Evolutionary conservation across 2,329 filamentous ascomycete genomes (phyloP).

Genomic region (Teratosphaeria viscida): DNA sequence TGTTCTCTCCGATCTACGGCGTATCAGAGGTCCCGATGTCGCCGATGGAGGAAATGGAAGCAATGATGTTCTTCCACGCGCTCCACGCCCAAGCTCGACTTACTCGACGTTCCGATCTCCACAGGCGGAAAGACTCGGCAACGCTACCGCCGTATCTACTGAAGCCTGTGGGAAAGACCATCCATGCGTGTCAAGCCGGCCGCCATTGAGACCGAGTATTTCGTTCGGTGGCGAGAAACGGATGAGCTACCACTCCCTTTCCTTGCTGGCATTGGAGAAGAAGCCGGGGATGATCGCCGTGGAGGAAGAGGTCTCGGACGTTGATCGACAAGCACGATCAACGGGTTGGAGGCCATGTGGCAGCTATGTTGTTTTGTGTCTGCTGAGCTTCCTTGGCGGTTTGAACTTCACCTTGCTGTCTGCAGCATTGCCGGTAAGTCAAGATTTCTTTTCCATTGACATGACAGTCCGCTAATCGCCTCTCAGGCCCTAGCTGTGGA

Average conservation of each 20-base stretch:
- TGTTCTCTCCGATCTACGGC: slow-evolving; percentile 1
- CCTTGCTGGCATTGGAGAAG: neutral
- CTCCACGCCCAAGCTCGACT: neutral
- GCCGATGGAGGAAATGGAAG: neutral
- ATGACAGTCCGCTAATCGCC: neutral
- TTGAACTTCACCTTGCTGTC: slow-evolving; percentile 5
- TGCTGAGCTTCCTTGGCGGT: slow-evolving; percentile 7
- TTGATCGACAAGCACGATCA: neutral
- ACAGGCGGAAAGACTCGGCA: slow-evolving; percentile 12
- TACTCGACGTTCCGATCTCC: slow-evolving; percentile 1
- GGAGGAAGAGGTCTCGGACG: neutral
- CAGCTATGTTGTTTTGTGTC: slow-evolving; percentile 3
- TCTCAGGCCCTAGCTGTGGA: slow-evolving; percentile 4
- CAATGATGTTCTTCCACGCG: neutral
- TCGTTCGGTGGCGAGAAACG: slow-evolving; percentile 9
- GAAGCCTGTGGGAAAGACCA: slow-evolving; percentile 1
- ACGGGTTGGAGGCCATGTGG: slow-evolving; percentile 2
- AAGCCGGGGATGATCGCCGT: neutral
- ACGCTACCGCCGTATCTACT: slow-evolving; percentile 9
- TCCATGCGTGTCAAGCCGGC: slow-evolving; percentile 8
- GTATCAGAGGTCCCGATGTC: neutral
- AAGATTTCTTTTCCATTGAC: neutral
- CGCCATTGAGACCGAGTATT: slow-evolving; percentile 9
- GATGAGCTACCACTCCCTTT: slow-evolving; percentile 9
- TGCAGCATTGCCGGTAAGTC: slow-evolving; percentile 6